A percentile compares a stretch with the other conserved stretches of the same genome.
These are phyloP conservation scores for Gonapodya prolifera DNA, from an alignment of 192 early-diverging fungal species.

Conservation along the genomic window DNA sequence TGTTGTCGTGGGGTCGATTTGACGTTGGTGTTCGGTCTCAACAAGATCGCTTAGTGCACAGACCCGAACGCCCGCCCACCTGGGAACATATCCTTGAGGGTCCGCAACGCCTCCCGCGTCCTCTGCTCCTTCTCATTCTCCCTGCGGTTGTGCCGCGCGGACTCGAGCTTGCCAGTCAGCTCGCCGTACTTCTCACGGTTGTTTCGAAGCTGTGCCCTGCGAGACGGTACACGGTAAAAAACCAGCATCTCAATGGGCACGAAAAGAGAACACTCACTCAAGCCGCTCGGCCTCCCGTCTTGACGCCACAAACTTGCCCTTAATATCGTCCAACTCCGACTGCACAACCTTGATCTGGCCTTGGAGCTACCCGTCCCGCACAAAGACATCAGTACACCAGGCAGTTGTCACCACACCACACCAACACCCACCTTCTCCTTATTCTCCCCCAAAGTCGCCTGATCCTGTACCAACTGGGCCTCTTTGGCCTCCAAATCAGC, in stretches of 20 bases:
- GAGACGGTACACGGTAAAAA: background rate
- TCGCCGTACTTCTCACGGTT: conserved; percentile 63
- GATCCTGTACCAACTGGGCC: conserved; percentile 7
- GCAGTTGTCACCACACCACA: background rate
- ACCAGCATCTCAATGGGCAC: background rate
- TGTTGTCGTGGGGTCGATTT: too few species aligned
- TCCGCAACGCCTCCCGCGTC: conserved; percentile 62
- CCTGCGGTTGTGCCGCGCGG: conserved; percentile 68
- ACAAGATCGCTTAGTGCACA: conserved; percentile 4
- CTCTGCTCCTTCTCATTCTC: conserved; percentile 70
- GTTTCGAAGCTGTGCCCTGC: conserved; percentile 17
- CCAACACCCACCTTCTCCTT: background rate
- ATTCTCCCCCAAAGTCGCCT: background rate
- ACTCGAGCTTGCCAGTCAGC: conserved; percentile 58
- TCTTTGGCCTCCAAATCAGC: conserved; percentile 16
- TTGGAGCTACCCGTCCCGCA: background rate
- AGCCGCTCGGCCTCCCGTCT: conserved; percentile 53
- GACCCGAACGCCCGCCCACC: conserved; percentile 25
- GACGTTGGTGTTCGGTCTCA: too few species aligned
- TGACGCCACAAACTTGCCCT: conserved; percentile 41
- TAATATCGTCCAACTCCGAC: conserved; percentile 31
- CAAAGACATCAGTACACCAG: background rate
- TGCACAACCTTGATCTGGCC: background rate
- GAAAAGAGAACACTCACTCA: conserved; percentile 24
- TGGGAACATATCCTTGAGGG: conserved; percentile 72